These are phyloP conservation scores for Triticum timopheevii DNA, from an alignment of 176 grass and related monocot species.

Conservation along the genomic window DNA sequence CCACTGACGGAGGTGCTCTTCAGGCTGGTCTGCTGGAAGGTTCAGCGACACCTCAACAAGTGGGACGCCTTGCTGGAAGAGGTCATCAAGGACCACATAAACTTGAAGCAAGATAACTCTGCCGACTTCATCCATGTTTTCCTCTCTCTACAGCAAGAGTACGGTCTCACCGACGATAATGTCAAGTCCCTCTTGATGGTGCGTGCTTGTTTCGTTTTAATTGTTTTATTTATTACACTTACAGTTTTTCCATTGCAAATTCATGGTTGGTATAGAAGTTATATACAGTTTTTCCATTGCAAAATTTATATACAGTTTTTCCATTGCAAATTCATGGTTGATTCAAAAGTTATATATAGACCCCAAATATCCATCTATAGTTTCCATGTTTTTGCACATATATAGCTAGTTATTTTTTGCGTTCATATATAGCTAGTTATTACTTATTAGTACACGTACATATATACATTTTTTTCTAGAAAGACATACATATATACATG, in stretches of 20 bases:
- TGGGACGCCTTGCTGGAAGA: conserved; percentile 1
- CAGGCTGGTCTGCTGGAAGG: neutral
- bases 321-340: too few species aligned
- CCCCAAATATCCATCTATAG: too few species aligned
- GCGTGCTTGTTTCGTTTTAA: neutral
- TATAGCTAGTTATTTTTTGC: too few species aligned
- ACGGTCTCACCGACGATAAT: neutral
- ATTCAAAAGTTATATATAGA: too few species aligned
- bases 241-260: neutral
- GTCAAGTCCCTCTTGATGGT: conserved; percentile 10
- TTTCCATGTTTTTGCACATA: too few species aligned
- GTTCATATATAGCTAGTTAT: too few species aligned
- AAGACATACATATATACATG: too few species aligned
- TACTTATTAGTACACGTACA: too few species aligned
- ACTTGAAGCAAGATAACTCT: neutral
- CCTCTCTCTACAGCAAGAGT: neutral
- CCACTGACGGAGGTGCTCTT: neutral
- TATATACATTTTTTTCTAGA: too few species aligned
- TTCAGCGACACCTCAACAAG: neutral
- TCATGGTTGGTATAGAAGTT: too few species aligned
- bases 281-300: too few species aligned
- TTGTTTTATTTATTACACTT: neutral
- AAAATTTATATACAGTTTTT: too few species aligned
- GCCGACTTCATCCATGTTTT: conserved; percentile 7
- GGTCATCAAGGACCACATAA: neutral